Evolutionary conservation across 2,329 filamentous ascomycete species (phyloP), one percentile per base, ranked within the genome.

Genomic region (Karstenula rhodostoma): DNA sequence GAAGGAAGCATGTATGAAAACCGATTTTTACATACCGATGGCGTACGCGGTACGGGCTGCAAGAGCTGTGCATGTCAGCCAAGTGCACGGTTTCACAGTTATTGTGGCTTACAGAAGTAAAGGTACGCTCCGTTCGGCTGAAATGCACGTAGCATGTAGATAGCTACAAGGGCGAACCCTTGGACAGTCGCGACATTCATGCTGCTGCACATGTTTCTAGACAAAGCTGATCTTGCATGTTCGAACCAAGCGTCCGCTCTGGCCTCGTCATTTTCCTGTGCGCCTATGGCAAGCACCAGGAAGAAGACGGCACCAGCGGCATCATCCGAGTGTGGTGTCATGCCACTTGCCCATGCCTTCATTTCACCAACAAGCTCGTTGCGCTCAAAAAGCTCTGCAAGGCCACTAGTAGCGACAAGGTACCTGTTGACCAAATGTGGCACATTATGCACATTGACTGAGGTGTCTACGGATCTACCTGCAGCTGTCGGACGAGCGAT

Each of bases 81-180:
- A 9, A 9, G 23, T 8, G 19, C 12, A n/a, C 4, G 40, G 25
- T n/a, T 23, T 10, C 4, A 9, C 10, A 9, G 6, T 1, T n/a
- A 6, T 40, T 61, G 7, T 19, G 2, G 33, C 60, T 60, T 62
- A 60, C 82, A 83, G 19, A 85, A 79, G 50, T 84, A 82, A 66
- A 85, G 78, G 57, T 83, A 85, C 6, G 83, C 83, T 1, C 82
- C 83, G 60, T 85, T 85, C 12, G 82, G 81, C 46, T 84, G 80
- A 58, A 81, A 84, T 12, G 81, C 81, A 29, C 82, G 76, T 2
- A 85, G 74, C 81, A 85, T 82, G 64, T 81, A 85, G 62, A 85
- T 79, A 0, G 82, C 80, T n/a, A 85, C 78, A 17, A 85, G 65
- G 6, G 82, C 75, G 64, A 84, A 85, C 1, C 82, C 82, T 65